Evolutionary conservation across 2,329 filamentous ascomycete genomes (phyloP).

Genomic region (Pyricularia pennisetigena): DNA sequence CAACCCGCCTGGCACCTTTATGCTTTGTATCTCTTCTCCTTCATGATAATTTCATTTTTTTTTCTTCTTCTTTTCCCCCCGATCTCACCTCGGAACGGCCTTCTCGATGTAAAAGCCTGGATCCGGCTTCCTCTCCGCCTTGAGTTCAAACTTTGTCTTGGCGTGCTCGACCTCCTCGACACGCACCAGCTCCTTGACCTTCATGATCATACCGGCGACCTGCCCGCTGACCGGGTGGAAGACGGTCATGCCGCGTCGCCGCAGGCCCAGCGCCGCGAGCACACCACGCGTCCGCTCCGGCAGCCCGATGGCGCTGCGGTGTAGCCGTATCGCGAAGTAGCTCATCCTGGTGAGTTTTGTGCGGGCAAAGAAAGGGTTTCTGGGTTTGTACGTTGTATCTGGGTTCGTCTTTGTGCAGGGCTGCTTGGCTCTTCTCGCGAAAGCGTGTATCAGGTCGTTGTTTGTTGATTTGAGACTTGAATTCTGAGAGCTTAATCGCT

Average conservation of each 20-base stretch:
- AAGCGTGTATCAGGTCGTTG: neutral
- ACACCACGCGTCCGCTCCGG: conserved; percentile 71
- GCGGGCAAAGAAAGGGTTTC: too few relatives aligned
- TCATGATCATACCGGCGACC: conserved; percentile 83
- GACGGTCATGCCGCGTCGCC: conserved; percentile 75
- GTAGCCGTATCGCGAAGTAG: conserved; percentile 85
- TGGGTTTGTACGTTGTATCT: neutral
- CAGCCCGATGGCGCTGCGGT: conserved; percentile 83
- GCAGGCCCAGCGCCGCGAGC: conserved; percentile 75
- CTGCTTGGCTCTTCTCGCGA: neutral
- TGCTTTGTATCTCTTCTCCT: neutral
- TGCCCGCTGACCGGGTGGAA: conserved; percentile 78
- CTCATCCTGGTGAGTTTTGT: conserved; percentile 39
- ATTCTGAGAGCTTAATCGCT: neutral
- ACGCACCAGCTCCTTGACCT: conserved; percentile 83
- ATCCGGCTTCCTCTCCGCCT: conserved; percentile 62
- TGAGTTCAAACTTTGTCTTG: conserved; percentile 58
- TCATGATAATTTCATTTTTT: neutral
- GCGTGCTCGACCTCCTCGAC: conserved; percentile 66
- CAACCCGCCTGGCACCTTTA: neutral
- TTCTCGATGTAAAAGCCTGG: conserved; percentile 73
- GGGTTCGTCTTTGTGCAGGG: neutral
- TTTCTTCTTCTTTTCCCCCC: neutral
- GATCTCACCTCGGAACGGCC: conserved; percentile 21
- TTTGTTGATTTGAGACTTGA: neutral